Conservation (phyloP, 2,329 filamentous ascomycete species). For the Alternaria sp. region DNA sequence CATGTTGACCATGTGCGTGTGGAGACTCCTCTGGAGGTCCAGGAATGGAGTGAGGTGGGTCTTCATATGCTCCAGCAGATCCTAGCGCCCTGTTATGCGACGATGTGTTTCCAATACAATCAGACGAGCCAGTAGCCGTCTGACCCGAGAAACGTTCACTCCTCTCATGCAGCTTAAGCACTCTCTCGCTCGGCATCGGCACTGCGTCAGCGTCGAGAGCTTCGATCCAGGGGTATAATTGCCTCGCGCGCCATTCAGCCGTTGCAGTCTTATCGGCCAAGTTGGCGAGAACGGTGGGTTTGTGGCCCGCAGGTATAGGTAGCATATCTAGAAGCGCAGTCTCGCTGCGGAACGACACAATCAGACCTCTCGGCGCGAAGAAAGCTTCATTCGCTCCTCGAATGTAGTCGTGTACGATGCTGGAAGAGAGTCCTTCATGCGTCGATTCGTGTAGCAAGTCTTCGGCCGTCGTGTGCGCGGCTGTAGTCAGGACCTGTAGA, state of each 20-base stretch:
- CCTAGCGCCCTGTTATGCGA: constrained; percentile 1
- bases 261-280: constrained; percentile 19
- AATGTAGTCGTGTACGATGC: constrained; percentile 35
- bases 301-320: constrained; percentile 31
- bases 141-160: constrained; percentile 11
- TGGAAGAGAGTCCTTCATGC: background rate
- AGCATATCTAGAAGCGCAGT: constrained; percentile 27
- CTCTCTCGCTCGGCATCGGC: constrained; percentile 20
- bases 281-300: constrained; percentile 25
- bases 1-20: background rate
- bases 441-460: constrained; percentile 11
- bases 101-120: background rate
- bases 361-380: constrained; percentile 41
- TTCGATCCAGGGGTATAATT: constrained; percentile 41
- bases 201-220: constrained; percentile 29
- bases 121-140: background rate
- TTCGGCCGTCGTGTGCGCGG: constrained; percentile 10
- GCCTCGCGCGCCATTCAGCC: constrained; percentile 26
- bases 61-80: constrained; percentile 9
- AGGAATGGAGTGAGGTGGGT: constrained; percentile 37
- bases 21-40: background rate
- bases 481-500: constrained; percentile 36
- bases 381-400: constrained; percentile 38
- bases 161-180: constrained; percentile 25
- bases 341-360: constrained; percentile 34